A percentile compares a stretch with the other conserved stretches of the same genome.
Conservation (phyloP, 176 grass and related monocot species). For the Coix lacrymajobi region DNA sequence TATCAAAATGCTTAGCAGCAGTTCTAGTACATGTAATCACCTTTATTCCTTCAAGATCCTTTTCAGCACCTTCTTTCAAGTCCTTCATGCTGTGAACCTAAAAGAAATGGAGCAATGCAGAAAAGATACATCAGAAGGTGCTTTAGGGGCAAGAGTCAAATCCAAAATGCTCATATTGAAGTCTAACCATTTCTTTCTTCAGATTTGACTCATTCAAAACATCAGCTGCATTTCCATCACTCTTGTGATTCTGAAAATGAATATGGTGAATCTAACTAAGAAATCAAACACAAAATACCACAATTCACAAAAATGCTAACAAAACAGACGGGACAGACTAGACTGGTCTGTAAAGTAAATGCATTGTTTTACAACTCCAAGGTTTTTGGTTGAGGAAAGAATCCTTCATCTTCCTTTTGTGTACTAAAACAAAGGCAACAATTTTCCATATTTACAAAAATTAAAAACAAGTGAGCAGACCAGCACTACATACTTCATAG, state of each 20-base stretch:
- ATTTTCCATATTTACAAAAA: not conserved
- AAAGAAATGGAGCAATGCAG: not conserved
- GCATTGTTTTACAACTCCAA: not conserved
- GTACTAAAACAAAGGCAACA: too few relatives aligned
- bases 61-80: not conserved
- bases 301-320: not conserved
- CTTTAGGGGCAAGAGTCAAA: not conserved
- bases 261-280: slow-evolving; percentile 2
- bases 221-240: not conserved
- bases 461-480: not conserved
- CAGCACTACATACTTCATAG: too few relatives aligned
- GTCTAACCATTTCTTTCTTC: slow-evolving; percentile 16
- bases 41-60: slow-evolving; percentile 16
- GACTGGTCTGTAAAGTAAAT: not conserved
- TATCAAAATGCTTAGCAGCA: not conserved
- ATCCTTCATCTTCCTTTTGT: not conserved
- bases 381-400: not conserved
- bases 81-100: not conserved
- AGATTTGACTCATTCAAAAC: not conserved
- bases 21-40: not conserved
- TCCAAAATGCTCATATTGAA: slow-evolving; percentile 8
- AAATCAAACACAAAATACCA: not conserved
- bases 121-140: not conserved
- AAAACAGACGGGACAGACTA: not conserved
- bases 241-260: slow-evolving; percentile 17